Conservation (phyloP, 768 basidiomycete species). For the Phylloporus arenicola region DNA sequence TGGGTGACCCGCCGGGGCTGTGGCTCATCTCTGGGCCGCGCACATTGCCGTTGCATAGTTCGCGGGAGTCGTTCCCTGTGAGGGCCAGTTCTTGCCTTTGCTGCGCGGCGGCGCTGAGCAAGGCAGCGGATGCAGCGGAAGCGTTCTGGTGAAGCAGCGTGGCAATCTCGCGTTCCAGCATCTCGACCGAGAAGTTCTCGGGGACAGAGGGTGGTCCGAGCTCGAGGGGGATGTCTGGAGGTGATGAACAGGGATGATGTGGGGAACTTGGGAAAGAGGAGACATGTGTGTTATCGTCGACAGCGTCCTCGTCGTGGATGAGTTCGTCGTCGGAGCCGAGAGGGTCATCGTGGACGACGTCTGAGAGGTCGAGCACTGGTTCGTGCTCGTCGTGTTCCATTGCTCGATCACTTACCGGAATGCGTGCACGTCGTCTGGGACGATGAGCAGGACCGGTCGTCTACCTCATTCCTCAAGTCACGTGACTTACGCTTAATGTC, state of each 20-base stretch:
- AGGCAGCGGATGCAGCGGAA: slow-evolving; percentile 59
- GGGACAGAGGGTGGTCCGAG: slow-evolving; percentile 37
- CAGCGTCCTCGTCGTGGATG: slow-evolving; percentile 25
- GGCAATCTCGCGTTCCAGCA: slow-evolving; percentile 75
- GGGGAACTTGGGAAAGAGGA: slow-evolving; percentile 22
- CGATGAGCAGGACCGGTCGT: slow-evolving; percentile 20
- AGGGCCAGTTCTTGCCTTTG: slow-evolving; percentile 50
- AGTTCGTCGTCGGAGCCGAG: slow-evolving; percentile 52
- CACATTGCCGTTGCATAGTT: slow-evolving; percentile 16
- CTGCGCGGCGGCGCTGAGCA: slow-evolving; percentile 62
- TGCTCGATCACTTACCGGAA: slow-evolving; percentile 16
- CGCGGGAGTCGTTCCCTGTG: slow-evolving; percentile 33
- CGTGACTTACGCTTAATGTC: slow-evolving; percentile 13
- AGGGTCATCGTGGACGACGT: slow-evolving; percentile 79
- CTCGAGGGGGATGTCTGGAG: slow-evolving; percentile 30
- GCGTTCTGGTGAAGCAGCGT: slow-evolving; percentile 71
- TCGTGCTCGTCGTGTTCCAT: slow-evolving; percentile 55
- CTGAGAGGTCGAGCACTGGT: slow-evolving; percentile 68
- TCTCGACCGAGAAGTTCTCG: slow-evolving; percentile 59
- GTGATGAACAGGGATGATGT: slow-evolving; percentile 13
- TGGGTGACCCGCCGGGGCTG: slow-evolving; percentile 13
- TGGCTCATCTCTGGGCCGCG: slow-evolving; percentile 9
- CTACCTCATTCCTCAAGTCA: slow-evolving; percentile 27
- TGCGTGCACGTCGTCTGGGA: slow-evolving; percentile 15
- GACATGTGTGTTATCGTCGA: slow-evolving; percentile 29